phyloP scores from a whole-genome alignment of 805 yeast species.

The Maudiozyma bulderi region DNA sequence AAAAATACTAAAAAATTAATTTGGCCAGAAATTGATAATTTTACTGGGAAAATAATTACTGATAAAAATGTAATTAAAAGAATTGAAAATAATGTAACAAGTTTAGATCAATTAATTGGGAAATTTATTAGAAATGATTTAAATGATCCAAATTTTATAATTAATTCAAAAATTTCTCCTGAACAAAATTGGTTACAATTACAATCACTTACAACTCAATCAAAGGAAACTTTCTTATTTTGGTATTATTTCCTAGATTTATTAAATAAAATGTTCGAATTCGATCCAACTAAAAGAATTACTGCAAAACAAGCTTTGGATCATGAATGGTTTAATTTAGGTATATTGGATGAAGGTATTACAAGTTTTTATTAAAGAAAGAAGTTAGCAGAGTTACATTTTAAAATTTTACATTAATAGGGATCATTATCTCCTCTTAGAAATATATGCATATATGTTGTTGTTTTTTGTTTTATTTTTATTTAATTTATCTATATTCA shows the following conservation, averaged over 20 bases:
- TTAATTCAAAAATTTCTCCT: conserved; percentile 24
- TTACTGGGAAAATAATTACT: conserved; percentile 20
- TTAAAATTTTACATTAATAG: neutral
- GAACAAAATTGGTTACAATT: conserved; percentile 26
- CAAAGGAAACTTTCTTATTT: conserved; percentile 59
- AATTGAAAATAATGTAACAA: conserved; percentile 22
- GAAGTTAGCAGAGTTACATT: neutral
- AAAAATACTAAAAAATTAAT: conserved; percentile 12
- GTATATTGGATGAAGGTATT: conserved; percentile 47
- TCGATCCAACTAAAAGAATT: conserved; percentile 63
- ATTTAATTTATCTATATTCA: too few species aligned
- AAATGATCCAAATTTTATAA: conserved; percentile 17
- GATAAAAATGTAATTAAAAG: conserved; percentile 24
- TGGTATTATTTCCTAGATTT: conserved; percentile 79
- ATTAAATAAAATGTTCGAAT: conserved; percentile 52
- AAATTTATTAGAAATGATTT: conserved; percentile 23
- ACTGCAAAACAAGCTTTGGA: conserved; percentile 67
- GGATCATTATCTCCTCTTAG: neutral
- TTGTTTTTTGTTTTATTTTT: neutral
- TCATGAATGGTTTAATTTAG: conserved; percentile 74
- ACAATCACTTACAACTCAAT: conserved; percentile 14
- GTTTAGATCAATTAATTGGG: conserved; percentile 24
- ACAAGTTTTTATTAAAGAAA: conserved; percentile 16
- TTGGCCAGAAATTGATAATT: conserved; percentile 26
- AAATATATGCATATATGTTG: neutral